These are phyloP conservation scores for Bothriochloa decipiens DNA, from an alignment of 176 grass and related monocot genomes.

Conservation along the genomic window DNA sequence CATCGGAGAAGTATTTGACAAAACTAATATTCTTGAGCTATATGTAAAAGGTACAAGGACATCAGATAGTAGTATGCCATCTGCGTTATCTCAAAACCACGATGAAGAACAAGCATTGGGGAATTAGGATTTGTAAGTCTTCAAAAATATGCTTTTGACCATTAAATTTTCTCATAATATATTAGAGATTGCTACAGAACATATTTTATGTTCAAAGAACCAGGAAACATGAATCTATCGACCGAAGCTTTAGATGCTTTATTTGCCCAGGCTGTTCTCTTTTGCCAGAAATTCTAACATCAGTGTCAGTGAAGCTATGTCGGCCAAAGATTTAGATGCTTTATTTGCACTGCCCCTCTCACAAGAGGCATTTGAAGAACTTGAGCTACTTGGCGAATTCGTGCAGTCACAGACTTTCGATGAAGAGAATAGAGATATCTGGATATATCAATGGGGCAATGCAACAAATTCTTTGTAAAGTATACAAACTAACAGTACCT, in stretches of 20 bases:
- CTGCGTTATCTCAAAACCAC: not conserved
- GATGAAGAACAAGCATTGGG: not conserved
- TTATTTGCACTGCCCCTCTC: no score
- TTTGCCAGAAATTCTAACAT: no score
- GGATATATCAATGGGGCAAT: not conserved
- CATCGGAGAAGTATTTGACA: conserved; percentile 10
- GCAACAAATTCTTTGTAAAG: no score
- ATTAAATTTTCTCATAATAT: not conserved
- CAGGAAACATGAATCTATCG: not conserved
- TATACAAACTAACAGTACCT: conserved; percentile 46
- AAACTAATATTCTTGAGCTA: not conserved
- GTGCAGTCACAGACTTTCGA: no score
- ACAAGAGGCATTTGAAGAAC: no score
- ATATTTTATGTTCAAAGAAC: not conserved
- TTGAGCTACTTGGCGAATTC: no score
- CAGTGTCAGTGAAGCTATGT: no score
- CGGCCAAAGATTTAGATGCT: no score
- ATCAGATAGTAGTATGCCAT: conserved; percentile 1
- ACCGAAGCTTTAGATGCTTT: no score
- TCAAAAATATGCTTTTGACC: not conserved
- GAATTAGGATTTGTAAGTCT: not conserved
- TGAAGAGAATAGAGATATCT: not conserved
- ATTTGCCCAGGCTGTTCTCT: no score
- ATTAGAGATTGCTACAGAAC: not conserved
- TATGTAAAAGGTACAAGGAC: conserved; percentile 20